Evolutionary conservation across 2,329 filamentous ascomycete genomes (phyloP).

Genomic region (Exophiala phaeomuriformis): DNA sequence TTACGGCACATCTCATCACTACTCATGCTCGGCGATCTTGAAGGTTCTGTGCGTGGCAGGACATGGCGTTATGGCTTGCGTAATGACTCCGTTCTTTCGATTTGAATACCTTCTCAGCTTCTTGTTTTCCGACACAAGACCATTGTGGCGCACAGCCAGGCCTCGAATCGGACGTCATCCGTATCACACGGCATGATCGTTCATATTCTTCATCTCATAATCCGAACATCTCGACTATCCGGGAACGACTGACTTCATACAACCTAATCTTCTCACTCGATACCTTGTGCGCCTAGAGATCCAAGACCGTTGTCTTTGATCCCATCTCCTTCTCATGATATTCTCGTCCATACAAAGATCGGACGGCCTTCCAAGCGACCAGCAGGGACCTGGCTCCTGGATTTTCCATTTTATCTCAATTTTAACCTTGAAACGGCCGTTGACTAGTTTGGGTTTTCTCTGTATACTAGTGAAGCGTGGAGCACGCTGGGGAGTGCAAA

Average conservation of each 20-base stretch:
- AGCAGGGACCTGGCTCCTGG: constrained; percentile 9
- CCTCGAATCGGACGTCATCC: background rate
- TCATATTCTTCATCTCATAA: too few species aligned
- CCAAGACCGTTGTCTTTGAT: constrained; percentile 15
- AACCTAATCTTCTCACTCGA: constrained; percentile 21
- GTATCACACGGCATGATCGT: constrained; percentile 1
- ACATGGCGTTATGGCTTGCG: constrained; percentile 8
- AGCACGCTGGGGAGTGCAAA: background rate
- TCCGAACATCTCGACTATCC: too few species aligned
- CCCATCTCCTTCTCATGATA: constrained; percentile 1
- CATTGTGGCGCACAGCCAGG: background rate
- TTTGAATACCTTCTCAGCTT: constrained; percentile 3
- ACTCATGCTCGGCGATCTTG: constrained; percentile 17
- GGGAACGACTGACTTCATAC: constrained; percentile 8
- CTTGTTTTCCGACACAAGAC: constrained; percentile 1
- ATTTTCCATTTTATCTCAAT: constrained; percentile 2
- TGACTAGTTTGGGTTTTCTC: constrained; percentile 4
- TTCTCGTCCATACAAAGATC: constrained; percentile 12
- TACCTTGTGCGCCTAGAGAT: constrained; percentile 25
- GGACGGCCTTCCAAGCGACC: constrained; percentile 1
- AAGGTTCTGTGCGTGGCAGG: background rate
- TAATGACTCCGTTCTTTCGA: constrained; percentile 3
- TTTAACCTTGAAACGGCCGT: constrained; percentile 11
- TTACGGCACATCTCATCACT: constrained; percentile 11
- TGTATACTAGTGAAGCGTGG: constrained; percentile 9